Evolutionary conservation across 306 rosid genomes (phyloP), one percentile per base, ranked within the genome.

Genomic region (Vigna mungo): DNA sequence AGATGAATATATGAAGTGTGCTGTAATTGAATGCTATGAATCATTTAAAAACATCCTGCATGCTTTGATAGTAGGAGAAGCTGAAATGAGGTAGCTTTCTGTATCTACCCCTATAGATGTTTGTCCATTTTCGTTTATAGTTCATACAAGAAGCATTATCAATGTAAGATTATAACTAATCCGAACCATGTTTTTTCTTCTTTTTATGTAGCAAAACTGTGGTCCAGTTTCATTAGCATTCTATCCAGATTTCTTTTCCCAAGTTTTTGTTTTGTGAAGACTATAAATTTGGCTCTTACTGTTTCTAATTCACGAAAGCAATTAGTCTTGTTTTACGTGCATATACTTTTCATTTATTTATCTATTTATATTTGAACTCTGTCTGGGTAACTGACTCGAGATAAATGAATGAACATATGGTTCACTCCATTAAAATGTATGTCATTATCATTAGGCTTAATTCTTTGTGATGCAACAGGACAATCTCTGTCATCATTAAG

Each of bases 1-100:
- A 4, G 99, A 95, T 65, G 97, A 95, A 84, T 92, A 95, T 83
- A 87, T 88, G 97, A 92, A 90, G 82, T 95, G 97, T 71, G 97
- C 97, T 32, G 99, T 92, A 66, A 89, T 92, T 58, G 99, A 95
- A 76, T 89, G 97, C 79, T 92, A 95, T 55, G 97, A 92, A 85
- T 82, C 93, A 68, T 88, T 92, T 85, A 91, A 95, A 78, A 84
- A 84, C 77, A 68, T 95, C 80, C 82, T 92, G 74, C 62, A 75
- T 60, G 54, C 78, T 75, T 85, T 95, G 85, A 96, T 92, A 78
- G 89, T 92, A 71, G 99, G 99, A 32, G 97, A 90, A 67, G 90
- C 84, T 75, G 99, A 95, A 82, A 88, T 86, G 84, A 92, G 99
- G 99, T 95, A 75, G 37, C 69, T 71, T 78, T 84, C 83, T 23